These are phyloP conservation scores for Chlamydomonas incerta DNA, from an alignment of 139 green algal genomes.

Conservation along the genomic window DNA sequence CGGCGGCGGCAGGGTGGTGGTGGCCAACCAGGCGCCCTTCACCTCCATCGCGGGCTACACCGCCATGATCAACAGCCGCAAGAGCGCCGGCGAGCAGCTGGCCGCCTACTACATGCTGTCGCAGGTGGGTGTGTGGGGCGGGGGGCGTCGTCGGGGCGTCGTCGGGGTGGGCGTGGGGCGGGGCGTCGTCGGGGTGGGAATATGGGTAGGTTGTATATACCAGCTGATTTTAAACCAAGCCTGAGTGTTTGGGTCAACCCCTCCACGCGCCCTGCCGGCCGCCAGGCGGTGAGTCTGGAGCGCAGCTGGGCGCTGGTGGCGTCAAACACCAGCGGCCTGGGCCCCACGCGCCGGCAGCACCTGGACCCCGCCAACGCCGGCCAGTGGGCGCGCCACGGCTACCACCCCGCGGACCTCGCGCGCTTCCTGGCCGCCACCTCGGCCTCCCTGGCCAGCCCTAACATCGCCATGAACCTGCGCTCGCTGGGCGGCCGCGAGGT, in stretches of 20 bases:
- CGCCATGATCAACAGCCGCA: background rate
- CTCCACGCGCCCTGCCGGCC: too few relatives aligned
- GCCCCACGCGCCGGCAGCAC: background rate
- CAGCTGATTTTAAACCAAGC: too few relatives aligned
- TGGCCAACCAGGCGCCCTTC: background rate
- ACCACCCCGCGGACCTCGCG: background rate
- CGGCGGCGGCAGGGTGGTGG: background rate
- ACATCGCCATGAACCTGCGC: background rate
- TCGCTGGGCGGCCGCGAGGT: background rate
- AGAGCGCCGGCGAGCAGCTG: background rate
- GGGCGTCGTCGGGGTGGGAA: too few relatives aligned
- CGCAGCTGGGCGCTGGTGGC: too few relatives aligned
- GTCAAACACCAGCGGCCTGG: too few relatives aligned
- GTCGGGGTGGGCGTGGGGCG: too few relatives aligned
- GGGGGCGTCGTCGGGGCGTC: too few relatives aligned
- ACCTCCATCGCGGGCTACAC: background rate
- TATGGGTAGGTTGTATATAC: too few relatives aligned
- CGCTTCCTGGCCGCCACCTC: background rate
- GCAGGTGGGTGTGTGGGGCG: background rate
- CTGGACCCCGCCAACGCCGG: background rate
- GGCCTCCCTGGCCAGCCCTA: background rate
- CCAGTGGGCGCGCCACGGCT: background rate
- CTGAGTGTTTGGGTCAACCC: too few relatives aligned
- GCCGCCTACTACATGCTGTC: conserved; percentile 1
- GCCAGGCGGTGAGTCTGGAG: too few relatives aligned